Base-by-base conservation (phyloP, 345 rosid species). In the Euphorbia pulcherrima region DNA sequence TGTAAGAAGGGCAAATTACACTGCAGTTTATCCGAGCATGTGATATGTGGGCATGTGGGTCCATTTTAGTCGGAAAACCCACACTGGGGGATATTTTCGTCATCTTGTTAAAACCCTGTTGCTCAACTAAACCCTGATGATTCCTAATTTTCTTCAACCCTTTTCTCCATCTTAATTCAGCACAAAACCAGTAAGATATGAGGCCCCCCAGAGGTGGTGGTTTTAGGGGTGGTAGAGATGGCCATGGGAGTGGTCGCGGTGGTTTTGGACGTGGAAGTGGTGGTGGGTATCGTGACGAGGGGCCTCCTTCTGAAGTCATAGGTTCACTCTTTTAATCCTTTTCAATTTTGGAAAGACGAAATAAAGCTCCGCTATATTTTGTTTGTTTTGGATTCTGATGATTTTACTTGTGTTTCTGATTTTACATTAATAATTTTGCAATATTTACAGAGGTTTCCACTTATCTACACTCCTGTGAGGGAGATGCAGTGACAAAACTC, bases 401-500 rank as follows among this genome's bases (percentile, higher is more conserved):
- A 20, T 37, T 17, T 5, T 46, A 8, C 16, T 39, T 1, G n/a
- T 1, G 27, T 21, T n/a, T n/a, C n/a, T n/a, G n/a, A n/a, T n/a
- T n/a, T n/a, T n/a, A n/a, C n/a, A n/a, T n/a, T n/a, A n/a, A n/a
- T n/a, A n/a, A n/a, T n/a, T n/a, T n/a, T 71, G 44, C 18, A 30
- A 63, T 37, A 5, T 41, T 3, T 80, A 75, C 61, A 87, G 99
- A 94, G 88, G 80, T 89, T 56, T 83, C 95, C 17, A 62, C 91
- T 0, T 94, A 91, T 77, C 69, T 91, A 48, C 97, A 94, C 64
- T 92, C 92, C 3, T 86, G 93, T 17, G 99, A 94, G 79, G 99
- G 96, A n/a, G 99, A 94, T 44, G 99, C 96, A 2, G 99, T 94
- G 76, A 86, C 92, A 1, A 94, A 86, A 72, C 94, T 93, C 54